These are phyloP conservation scores for Isoetes engelmannii DNA, from an alignment of 83 land plant species.

Conservation along the genomic window DNA sequence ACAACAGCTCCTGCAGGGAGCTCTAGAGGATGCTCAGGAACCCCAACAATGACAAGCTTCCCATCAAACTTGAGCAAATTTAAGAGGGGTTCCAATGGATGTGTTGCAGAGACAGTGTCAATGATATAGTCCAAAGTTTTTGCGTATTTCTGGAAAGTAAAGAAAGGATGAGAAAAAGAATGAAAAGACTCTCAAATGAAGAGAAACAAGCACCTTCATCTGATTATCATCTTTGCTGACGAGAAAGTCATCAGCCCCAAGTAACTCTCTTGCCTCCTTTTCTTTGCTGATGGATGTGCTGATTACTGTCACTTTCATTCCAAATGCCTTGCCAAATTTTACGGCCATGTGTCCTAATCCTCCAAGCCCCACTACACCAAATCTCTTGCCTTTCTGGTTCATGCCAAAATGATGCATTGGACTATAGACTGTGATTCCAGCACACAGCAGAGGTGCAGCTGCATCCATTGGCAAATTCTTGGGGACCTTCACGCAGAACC, in stretches of 20 bases:
- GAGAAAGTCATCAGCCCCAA: constrained; percentile 77
- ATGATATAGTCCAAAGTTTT: constrained; percentile 51
- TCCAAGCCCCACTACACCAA: constrained; percentile 81
- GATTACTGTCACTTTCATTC: constrained; percentile 82
- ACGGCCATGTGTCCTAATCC: constrained; percentile 97
- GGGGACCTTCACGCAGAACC: constrained; percentile 80
- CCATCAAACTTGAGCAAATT: constrained; percentile 50
- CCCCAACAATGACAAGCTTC: constrained; percentile 51
- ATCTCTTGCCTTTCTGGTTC: constrained; percentile 44
- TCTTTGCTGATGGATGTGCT: constrained; percentile 75
- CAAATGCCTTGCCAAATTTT: constrained; percentile 86
- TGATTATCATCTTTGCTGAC: constrained; percentile 54
- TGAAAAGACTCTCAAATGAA: not conserved
- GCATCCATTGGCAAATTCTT: constrained; percentile 67
- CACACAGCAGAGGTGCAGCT: constrained; percentile 93
- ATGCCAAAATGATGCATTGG: constrained; percentile 72
- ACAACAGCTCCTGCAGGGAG: constrained; percentile 35
- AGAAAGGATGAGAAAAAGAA: not conserved
- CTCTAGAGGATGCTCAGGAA: constrained; percentile 41
- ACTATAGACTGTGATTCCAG: constrained; percentile 94
- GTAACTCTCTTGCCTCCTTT: constrained; percentile 63
- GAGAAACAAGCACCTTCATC: constrained; percentile 39
- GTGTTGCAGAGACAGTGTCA: constrained; percentile 59
- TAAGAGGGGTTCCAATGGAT: constrained; percentile 41
- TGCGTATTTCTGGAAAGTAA: not conserved